Base-by-base conservation (phyloP, 345 rosid species). In the Triadica sebifera region DNA sequence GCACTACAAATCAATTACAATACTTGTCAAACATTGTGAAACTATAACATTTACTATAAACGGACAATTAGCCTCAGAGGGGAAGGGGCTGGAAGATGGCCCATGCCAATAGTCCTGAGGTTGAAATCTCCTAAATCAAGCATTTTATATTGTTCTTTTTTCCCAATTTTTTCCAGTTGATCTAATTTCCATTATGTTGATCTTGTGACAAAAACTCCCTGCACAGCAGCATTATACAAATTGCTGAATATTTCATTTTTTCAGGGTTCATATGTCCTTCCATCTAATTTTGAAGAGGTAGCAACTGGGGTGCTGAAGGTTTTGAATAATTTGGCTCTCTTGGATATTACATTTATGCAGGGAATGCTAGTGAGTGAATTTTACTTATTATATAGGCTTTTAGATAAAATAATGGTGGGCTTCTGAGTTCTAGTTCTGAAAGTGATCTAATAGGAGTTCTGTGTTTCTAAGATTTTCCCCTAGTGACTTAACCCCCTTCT, bases 271-370 rank as follows among this genome's bases (percentile, higher is more conserved):
- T 79, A 85, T 75, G 75, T 81, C 50, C 91, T 90, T 82, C 92
- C 95, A 50, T 86, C 88, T 65, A 90, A 90, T 83, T 86, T 90
- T 74, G 93, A 90, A 78, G 93, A 88, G 84, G 91, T 87, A 62
- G 89, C 91, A 71, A 85, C 93, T 69, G 95, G 90, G 60, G 95
- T 88, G 67, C 83, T 90, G 81, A 90, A 85, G 81, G 85, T 88
- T 75, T 76, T 90, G 80, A 90, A 88, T 76, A 90, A 88, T 82
- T 84, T 90, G 87, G 95, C 93, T 57, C 84, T 82, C 65, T 39
- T 86, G 82, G 91, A 90, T 83, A 82, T 88, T 53, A 69, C 73
- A 19, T 88, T 78, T 71, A 75, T 90, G 79, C 92, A 88, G 81
- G 84, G 79, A 83, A 85, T 88, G 84, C 95, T 90, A 70, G 95